Evolutionary conservation across 2,329 filamentous ascomycete species (phyloP).

Genomic region (Didymella exigua): DNA sequence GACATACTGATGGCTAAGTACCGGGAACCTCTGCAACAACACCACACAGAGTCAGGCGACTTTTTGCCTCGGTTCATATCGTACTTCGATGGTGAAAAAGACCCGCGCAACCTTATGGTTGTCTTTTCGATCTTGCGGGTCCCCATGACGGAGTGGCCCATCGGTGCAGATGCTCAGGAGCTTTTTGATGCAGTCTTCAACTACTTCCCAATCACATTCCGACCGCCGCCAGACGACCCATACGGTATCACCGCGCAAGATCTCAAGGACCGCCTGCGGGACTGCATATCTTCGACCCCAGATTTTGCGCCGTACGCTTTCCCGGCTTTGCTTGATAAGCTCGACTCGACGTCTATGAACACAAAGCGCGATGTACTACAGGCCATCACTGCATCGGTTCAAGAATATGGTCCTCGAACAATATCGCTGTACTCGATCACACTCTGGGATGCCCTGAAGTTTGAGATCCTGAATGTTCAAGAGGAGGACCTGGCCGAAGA

Average conservation of each 20-base stretch:
- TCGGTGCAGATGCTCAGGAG: conserved; percentile 60
- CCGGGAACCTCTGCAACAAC: conserved; percentile 47
- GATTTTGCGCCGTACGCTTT: conserved; percentile 71
- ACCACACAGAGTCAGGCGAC: conserved; percentile 58
- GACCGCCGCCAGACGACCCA: conserved; percentile 70
- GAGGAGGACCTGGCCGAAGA: conserved; percentile 69
- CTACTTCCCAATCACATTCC: conserved; percentile 75
- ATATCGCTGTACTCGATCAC: conserved; percentile 68
- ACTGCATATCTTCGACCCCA: conserved; percentile 67
- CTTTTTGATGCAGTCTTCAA: conserved; percentile 73
- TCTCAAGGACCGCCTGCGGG: conserved; percentile 66
- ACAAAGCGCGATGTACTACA: conserved; percentile 72
- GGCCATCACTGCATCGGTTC: conserved; percentile 64
- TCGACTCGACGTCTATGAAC: conserved; percentile 71
- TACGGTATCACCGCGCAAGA: conserved; percentile 73
- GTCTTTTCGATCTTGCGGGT: conserved; percentile 71
- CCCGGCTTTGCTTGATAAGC: conserved; percentile 70
- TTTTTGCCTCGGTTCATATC: conserved; percentile 67
- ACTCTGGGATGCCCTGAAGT: conserved; percentile 72
- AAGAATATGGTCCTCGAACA: conserved; percentile 63
- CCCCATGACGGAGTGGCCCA: conserved; percentile 71
- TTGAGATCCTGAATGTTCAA: conserved; percentile 70
- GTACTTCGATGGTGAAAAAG: conserved; percentile 71
- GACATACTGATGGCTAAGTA: conserved; percentile 68
- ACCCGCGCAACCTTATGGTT: conserved; percentile 72